Evolutionary conservation across 768 basidiomycete genomes (phyloP).

Genomic region (Suillus paluster): DNA sequence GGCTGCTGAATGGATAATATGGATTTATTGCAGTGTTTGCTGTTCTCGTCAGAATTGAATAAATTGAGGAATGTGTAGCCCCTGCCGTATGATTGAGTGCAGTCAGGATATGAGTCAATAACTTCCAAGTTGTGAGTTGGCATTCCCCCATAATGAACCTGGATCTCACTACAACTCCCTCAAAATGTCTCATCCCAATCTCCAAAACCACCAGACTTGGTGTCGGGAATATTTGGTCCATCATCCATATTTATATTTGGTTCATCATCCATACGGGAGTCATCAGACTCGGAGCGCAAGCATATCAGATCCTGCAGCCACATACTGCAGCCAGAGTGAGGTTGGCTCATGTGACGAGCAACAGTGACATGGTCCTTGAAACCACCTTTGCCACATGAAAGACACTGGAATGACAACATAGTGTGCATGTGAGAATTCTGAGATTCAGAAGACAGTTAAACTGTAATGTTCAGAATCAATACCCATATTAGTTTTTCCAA

Average conservation of each 20-base stretch:
- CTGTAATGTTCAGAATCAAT: too few relatives aligned
- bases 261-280: neutral
- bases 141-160: neutral
- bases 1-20: neutral
- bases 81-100: neutral
- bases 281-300: neutral
- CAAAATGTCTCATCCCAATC: neutral
- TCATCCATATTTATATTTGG: neutral
- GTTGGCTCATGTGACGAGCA: conserved; percentile 1
- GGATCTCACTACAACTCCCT: neutral
- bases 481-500: neutral
- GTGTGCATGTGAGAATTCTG: neutral
- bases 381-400: neutral
- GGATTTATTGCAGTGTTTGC: neutral
- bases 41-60: neutral
- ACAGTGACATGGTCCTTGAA: neutral
- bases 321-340: neutral
- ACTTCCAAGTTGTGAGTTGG: neutral
- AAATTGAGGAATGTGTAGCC: too few relatives aligned
- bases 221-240: neutral
- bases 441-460: too few relatives aligned
- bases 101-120: neutral
- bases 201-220: neutral
- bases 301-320: neutral
- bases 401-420: neutral